These are phyloP conservation scores for Phytopythium aichiense DNA, from an alignment of 352 stramenopile species.

Conservation along the genomic window DNA sequence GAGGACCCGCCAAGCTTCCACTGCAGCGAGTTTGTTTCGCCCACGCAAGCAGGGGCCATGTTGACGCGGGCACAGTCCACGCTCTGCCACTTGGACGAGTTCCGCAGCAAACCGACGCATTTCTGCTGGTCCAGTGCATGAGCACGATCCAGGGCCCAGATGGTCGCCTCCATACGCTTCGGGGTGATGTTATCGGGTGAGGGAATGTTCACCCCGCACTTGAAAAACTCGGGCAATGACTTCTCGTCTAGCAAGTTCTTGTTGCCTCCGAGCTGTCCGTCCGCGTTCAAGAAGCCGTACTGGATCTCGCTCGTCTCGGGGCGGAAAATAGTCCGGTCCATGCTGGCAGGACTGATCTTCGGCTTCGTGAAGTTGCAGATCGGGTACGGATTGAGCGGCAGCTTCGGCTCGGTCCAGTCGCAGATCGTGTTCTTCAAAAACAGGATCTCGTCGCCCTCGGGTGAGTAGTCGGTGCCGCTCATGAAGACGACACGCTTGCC, in stretches of 20 bases:
- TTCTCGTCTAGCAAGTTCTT: constrained; percentile 64
- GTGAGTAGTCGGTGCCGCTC: constrained; percentile 69
- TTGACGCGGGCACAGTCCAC: constrained; percentile 47
- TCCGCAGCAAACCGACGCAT: constrained; percentile 50
- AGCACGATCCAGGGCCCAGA: constrained; percentile 47
- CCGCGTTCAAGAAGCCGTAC: constrained; percentile 78
- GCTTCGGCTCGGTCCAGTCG: constrained; percentile 65
- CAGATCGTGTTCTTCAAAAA: constrained; percentile 77
- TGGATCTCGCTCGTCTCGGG: constrained; percentile 84
- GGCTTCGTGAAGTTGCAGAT: constrained; percentile 47
- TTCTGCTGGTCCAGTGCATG: constrained; percentile 27
- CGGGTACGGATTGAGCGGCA: constrained; percentile 62
- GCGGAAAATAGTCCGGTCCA: constrained; percentile 63
- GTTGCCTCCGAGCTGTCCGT: constrained; percentile 66
- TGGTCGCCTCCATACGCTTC: constrained; percentile 70
- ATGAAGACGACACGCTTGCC: constrained; percentile 80
- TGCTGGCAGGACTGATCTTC: constrained; percentile 34
- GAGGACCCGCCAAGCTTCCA: constrained; percentile 31
- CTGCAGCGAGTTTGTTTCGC: constrained; percentile 21
- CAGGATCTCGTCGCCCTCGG: constrained; percentile 55
- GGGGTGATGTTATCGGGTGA: constrained; percentile 83
- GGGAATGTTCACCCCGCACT: constrained; percentile 75
- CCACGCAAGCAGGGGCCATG: constrained; percentile 38
- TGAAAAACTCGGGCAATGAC: constrained; percentile 49
- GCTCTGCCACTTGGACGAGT: constrained; percentile 38